These are phyloP conservation scores for Eimeria brunetti DNA, from an alignment of 169 alveolate species.

Conservation along the genomic window DNA sequence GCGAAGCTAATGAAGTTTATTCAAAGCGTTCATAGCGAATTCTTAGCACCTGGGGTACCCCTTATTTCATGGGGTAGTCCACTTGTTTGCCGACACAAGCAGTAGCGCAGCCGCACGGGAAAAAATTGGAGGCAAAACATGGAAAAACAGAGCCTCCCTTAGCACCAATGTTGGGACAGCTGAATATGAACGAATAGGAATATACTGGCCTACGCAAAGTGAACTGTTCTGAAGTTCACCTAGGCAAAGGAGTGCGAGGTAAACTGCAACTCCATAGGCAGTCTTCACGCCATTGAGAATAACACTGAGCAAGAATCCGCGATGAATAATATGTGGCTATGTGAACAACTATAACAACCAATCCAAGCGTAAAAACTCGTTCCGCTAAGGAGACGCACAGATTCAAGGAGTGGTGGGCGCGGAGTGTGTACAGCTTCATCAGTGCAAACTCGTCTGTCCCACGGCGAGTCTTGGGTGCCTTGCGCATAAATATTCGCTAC, in stretches of 20 bases:
- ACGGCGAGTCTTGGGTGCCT: neutral
- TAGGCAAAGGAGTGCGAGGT: neutral
- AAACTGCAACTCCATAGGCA: neutral
- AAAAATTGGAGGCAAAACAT: neutral
- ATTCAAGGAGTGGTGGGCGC: neutral
- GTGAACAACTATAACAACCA: neutral
- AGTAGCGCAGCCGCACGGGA: neutral
- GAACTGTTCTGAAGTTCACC: neutral
- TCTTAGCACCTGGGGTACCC: no score
- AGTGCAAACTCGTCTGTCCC: neutral
- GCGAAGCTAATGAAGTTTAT: no score
- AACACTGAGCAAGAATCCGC: neutral
- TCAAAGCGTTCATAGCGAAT: no score
- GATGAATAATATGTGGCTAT: neutral
- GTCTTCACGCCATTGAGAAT: neutral
- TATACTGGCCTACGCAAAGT: neutral
- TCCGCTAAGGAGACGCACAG: neutral
- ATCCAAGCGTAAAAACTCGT: neutral
- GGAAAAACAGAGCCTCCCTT: neutral
- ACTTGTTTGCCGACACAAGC: neutral
- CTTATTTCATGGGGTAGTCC: neutral
- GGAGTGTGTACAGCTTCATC: neutral
- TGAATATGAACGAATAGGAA: neutral
- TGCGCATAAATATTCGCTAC: neutral
- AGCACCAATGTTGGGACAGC: neutral